Conservation (phyloP, 257 asterid genomes). For the Fraxinus excelsior region DNA sequence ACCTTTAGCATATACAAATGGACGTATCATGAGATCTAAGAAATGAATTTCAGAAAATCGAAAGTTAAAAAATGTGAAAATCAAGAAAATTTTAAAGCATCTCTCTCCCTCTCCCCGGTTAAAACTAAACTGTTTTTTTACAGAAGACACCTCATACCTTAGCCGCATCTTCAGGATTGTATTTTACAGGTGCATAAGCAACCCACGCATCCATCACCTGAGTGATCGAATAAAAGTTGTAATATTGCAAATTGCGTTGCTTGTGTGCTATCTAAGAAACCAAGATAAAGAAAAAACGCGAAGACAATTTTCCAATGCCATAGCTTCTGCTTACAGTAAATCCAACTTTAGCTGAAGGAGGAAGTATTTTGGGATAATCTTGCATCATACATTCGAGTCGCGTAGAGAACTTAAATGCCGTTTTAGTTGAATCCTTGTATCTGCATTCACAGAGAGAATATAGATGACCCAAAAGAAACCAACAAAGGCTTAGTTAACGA, state of each 20-base stretch:
- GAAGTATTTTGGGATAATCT: slow-evolving; percentile 94
- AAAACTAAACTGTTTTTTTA: background rate
- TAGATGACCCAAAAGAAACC: background rate
- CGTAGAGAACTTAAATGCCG: slow-evolving; percentile 92
- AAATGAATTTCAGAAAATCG: slow-evolving; percentile 25
- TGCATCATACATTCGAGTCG: slow-evolving; percentile 99
- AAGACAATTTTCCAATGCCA: slow-evolving; percentile 11
- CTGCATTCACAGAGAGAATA: slow-evolving; percentile 45
- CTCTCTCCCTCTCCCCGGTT: background rate
- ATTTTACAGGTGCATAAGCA: slow-evolving; percentile 98
- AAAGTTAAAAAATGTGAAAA: slow-evolving; percentile 19
- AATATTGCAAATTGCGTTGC: slow-evolving; percentile 16
- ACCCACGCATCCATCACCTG: slow-evolving; percentile 94
- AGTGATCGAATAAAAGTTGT: slow-evolving; percentile 16
- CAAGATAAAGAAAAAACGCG: slow-evolving; percentile 2
- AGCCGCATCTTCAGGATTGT: slow-evolving; percentile 99
- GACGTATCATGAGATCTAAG: slow-evolving; percentile 25
- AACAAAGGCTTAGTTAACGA: background rate
- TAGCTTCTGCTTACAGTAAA: slow-evolving; percentile 73
- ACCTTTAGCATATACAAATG: slow-evolving; percentile 45
- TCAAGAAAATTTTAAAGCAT: background rate
- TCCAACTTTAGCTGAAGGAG: slow-evolving; percentile 96
- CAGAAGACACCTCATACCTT: slow-evolving; percentile 54
- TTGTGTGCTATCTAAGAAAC: slow-evolving; percentile 7
- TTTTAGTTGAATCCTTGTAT: slow-evolving; percentile 91